These are phyloP conservation scores for Agarophyton chilense DNA, from an alignment of 23 red algal genomes.

Conservation along the genomic window DNA sequence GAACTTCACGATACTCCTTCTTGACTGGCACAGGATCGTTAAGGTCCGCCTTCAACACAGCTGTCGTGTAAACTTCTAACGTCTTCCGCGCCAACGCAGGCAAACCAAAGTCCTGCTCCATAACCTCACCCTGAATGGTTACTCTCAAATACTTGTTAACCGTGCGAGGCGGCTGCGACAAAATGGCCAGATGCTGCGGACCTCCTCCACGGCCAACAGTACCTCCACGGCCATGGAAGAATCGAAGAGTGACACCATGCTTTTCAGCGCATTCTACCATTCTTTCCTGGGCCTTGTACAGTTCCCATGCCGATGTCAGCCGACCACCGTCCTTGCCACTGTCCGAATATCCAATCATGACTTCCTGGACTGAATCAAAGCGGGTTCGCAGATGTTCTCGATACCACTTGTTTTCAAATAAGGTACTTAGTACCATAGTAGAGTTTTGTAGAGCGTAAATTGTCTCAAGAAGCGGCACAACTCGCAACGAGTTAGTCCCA, in stretches of 20 bases:
- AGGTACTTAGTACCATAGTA: constrained; percentile 63
- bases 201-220: constrained; percentile 94
- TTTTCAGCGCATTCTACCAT: constrained; percentile 82
- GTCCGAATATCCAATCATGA: constrained; percentile 99
- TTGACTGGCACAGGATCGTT: constrained; percentile 68
- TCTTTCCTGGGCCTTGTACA: constrained; percentile 94
- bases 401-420: constrained; percentile 85
- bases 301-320: constrained; percentile 95
- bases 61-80: constrained; percentile 94
- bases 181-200: constrained; percentile 98
- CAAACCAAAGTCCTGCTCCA: constrained; percentile 98
- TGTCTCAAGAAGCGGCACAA: constrained; percentile 98
- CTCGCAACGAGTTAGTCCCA: constrained; percentile 59
- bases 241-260: constrained; percentile 90
- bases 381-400: constrained; percentile 66
- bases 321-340: constrained; percentile 98
- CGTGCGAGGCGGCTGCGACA: constrained; percentile 95
- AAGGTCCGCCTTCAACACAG: constrained; percentile 92
- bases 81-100: constrained; percentile 81
- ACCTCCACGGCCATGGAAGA: constrained; percentile 97
- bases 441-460: constrained; percentile 83
- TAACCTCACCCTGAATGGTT: constrained; percentile 98
- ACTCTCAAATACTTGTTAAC: constrained; percentile 98
- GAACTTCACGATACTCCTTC: constrained; percentile 75
- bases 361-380: constrained; percentile 91